Evolutionary conservation across 805 yeast genomes (phyloP), one percentile per base, ranked within the genome.

Genomic region (Metschnikowia arizonensis): DNA sequence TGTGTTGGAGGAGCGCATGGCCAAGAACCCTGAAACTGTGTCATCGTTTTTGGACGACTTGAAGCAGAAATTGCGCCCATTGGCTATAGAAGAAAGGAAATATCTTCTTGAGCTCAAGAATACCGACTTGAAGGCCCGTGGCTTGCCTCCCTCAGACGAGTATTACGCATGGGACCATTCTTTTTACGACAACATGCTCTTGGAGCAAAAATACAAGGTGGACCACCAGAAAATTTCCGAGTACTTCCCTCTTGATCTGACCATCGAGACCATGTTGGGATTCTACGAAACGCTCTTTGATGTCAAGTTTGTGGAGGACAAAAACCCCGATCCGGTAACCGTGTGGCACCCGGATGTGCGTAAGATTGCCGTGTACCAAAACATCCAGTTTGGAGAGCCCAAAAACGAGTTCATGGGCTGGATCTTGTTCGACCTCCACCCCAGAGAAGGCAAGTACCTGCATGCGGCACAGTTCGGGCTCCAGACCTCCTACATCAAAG

Each of bases 401-500:
- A 50, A 53, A 19, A 42, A 36, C 5, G 31, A 72, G 48, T 87
- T 88, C 65, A 76, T 79, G 47, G 96, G 96, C 25, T 83, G 86
- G 78, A 65, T 88, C 37, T 84, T 81, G 64, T 79, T 88, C 50
- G 96, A 88, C 62, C 67, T 87, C 57, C 90, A 85, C 62, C 95
- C 95, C 52, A 77, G 96, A 59, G 84, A 82, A 46, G 91, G 91
- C 55, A 88, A 88, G 63, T 88, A 85, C 65, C 86, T 89, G 1
- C 96, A 88, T 62, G 95, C 95, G 35, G 96, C 96, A 5, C 84
- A 84, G 60, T 87, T 88, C 59, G 83, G 82, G 14, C 62, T 85
- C 40, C 66, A 72, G 9, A 79, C 87, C 10, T 83, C 89, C 1
- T 85, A 69, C 57, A 61, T 64, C 19, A 74, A 74, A 50, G 61